Evolutionary conservation across 495 filamentous ascomycete species (phyloP).

Genomic region (Aspergillus steynii): DNA sequence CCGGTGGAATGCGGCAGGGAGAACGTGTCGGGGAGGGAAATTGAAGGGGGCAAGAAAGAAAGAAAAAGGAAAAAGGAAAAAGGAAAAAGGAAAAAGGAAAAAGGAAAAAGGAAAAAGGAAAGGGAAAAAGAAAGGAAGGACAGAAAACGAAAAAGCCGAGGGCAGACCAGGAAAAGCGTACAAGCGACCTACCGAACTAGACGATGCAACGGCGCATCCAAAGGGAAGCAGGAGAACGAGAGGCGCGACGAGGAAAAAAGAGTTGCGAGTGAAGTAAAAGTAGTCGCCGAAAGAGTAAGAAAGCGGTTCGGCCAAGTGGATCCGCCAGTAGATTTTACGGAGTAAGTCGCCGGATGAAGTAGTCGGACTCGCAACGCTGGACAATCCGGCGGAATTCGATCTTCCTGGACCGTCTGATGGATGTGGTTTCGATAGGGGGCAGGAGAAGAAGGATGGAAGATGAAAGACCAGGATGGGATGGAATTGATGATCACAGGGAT

Average conservation of each 20-base stretch:
- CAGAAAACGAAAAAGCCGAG: neutral
- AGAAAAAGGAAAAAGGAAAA: slow-evolving; percentile 2
- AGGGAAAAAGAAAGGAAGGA: slow-evolving; percentile 1
- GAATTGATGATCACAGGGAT: neutral
- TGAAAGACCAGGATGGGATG: neutral
- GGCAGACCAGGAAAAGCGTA: too few relatives aligned
- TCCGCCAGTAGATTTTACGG: slow-evolving; percentile 6
- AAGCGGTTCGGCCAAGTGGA: slow-evolving; percentile 22
- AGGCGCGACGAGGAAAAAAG: too few relatives aligned
- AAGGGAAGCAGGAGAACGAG: too few relatives aligned
- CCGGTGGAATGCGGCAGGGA: too few relatives aligned
- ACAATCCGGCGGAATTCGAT: neutral
- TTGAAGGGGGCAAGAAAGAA: slow-evolving; percentile 3
- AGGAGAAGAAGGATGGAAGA: neutral
- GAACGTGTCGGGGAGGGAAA: neutral
- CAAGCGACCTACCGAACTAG: too few relatives aligned
- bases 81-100: neutral
- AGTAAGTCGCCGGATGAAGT: slow-evolving; percentile 15
- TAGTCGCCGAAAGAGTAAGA: slow-evolving; percentile 13
- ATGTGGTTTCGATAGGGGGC: slow-evolving; percentile 3
- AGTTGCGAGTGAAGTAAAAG: neutral
- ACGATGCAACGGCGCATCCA: too few relatives aligned
- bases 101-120: neutral
- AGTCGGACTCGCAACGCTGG: neutral
- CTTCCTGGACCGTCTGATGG: neutral